phyloP scores from a whole-genome alignment of 768 basidiomycete genomes.

The Suillus paluster region DNA sequence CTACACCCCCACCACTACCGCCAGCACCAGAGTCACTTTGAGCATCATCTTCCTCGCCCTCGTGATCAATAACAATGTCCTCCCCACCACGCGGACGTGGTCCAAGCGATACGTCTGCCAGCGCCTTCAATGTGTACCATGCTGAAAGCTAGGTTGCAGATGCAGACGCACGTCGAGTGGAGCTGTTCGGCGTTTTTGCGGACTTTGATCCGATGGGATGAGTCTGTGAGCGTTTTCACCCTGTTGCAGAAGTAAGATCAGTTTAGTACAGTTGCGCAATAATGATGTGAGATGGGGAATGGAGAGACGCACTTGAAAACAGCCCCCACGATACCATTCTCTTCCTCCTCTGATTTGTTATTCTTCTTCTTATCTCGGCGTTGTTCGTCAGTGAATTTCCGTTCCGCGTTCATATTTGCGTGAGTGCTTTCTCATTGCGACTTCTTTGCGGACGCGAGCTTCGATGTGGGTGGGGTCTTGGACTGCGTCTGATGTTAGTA shows the following conservation, averaged over 20 bases:
- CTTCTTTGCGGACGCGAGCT: slow-evolving; percentile 92
- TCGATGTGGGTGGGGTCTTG: slow-evolving; percentile 98
- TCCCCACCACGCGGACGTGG: slow-evolving; percentile 79
- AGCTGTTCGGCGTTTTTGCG: slow-evolving; percentile 95
- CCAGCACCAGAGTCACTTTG: slow-evolving; percentile 33
- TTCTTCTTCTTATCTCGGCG: slow-evolving; percentile 82
- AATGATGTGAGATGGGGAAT: too few relatives aligned
- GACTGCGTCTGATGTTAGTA: slow-evolving; percentile 93
- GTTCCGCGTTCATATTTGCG: slow-evolving; percentile 91
- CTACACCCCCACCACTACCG: slow-evolving; percentile 42
- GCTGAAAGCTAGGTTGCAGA: slow-evolving; percentile 88
- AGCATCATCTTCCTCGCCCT: slow-evolving; percentile 48
- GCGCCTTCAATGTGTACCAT: slow-evolving; percentile 96
- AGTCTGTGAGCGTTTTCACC: slow-evolving; percentile 88
- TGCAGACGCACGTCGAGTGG: slow-evolving; percentile 84
- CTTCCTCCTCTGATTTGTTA: slow-evolving; percentile 92
- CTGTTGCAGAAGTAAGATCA: slow-evolving; percentile 45
- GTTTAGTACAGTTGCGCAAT: too few relatives aligned
- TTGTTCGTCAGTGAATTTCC: slow-evolving; percentile 92
- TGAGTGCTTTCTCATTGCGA: slow-evolving; percentile 89
- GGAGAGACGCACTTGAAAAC: slow-evolving; percentile 81
- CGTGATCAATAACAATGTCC: slow-evolving; percentile 68
- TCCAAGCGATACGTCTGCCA: slow-evolving; percentile 90
- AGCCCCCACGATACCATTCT: slow-evolving; percentile 78
- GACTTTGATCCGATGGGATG: slow-evolving; percentile 94